Evolutionary conservation across 2,329 filamentous ascomycete genomes (phyloP).

Genomic region (Alternaria solani): DNA sequence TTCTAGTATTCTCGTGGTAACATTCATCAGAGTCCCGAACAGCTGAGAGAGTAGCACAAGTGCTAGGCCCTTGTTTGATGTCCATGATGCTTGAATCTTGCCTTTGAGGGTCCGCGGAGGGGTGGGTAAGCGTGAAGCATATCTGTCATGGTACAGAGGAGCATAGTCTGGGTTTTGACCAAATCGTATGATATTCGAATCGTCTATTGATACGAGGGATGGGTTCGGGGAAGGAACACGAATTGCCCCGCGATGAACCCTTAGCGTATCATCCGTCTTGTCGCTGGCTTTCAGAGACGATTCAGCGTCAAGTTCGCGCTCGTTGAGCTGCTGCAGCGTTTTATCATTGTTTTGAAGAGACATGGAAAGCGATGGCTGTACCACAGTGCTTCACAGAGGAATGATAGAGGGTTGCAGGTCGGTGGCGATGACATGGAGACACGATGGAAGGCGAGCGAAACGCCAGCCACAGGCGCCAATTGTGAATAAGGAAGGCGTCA

Average conservation of each 20-base stretch:
- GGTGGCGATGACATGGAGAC: constrained; percentile 21
- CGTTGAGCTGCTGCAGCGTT: constrained; percentile 13
- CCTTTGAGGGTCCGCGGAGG: constrained; percentile 30
- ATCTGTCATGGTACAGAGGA: constrained; percentile 23
- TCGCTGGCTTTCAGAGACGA: constrained; percentile 37
- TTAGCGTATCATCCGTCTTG: constrained; percentile 39
- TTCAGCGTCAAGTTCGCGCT: constrained; percentile 12
- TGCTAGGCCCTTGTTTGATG: constrained; percentile 73
- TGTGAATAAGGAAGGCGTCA: constrained; percentile 35
- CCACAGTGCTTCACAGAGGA: constrained; percentile 38
- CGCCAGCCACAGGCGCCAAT: constrained; percentile 30
- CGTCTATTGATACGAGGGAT: constrained; percentile 47
- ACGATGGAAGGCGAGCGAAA: constrained; percentile 21
- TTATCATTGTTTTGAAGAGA: constrained; percentile 33
- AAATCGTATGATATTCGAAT: constrained; percentile 40
- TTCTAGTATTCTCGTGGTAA: constrained; percentile 78
- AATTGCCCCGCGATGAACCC: constrained; percentile 38
- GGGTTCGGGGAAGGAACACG: constrained; percentile 45
- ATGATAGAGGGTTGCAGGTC: constrained; percentile 6
- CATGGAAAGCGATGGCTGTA: constrained; percentile 26
- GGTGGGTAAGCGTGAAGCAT: constrained; percentile 34
- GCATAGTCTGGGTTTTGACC: constrained; percentile 33
- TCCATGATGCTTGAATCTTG: constrained; percentile 60
- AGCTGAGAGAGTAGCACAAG: constrained; percentile 79
- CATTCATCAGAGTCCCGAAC: constrained; percentile 87